A percentile compares a stretch with the other conserved stretches of the same genome.
Evolutionary conservation across 768 basidiomycete species (phyloP).

Genomic region (Mycena olivaceomarginata): DNA sequence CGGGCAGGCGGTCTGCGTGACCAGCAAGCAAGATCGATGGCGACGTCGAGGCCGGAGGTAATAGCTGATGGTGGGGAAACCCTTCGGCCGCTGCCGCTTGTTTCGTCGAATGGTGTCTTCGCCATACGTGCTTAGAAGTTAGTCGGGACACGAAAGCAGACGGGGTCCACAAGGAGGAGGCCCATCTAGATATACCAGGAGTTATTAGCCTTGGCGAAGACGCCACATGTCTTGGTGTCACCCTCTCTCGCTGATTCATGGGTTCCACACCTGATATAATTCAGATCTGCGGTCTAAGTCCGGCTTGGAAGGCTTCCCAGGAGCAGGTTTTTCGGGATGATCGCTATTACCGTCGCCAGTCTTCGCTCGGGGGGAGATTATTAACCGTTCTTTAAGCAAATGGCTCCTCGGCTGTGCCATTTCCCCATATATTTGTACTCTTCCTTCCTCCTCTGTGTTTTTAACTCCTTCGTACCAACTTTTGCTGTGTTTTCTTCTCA

Average conservation of each 20-base stretch:
- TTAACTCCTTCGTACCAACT: too few relatives aligned
- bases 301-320: neutral
- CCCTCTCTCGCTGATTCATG: conserved; percentile 4
- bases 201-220: conserved; percentile 2
- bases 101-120: conserved; percentile 2
- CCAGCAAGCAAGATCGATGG: conserved; percentile 5
- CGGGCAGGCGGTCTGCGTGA: neutral
- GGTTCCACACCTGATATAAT: conserved; percentile 1
- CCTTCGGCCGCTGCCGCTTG: conserved; percentile 1
- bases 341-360: neutral
- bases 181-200: conserved; percentile 1
- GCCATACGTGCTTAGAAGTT: conserved; percentile 9
- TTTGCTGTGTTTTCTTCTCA: too few relatives aligned
- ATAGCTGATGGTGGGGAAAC: neutral
- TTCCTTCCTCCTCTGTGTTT: too few relatives aligned
- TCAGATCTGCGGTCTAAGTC: conserved; percentile 5
- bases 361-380: neutral
- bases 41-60: conserved; percentile 9
- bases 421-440: too few relatives aligned
- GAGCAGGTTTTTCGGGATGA: neutral
- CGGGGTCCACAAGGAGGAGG: neutral
- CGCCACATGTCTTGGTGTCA: neutral
- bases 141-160: neutral
- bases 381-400: too few relatives aligned
- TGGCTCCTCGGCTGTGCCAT: too few relatives aligned